Evolutionary conservation across 225 moss, liverwort and hornwort genomes (phyloP), one percentile per base, ranked within the genome.

Genomic region (Marchantia paleacea): DNA sequence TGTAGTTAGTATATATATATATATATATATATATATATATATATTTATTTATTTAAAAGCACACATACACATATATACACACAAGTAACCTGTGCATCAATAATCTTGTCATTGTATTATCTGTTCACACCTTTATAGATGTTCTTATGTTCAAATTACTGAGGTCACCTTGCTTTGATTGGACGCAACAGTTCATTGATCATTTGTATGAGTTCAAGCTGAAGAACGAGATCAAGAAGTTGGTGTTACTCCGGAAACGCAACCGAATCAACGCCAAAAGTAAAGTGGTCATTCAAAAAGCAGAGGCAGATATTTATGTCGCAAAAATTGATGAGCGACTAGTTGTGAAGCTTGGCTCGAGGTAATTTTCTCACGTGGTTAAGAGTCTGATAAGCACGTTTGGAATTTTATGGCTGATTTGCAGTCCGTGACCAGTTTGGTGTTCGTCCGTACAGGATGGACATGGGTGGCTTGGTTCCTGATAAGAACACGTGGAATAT

Each of bases 391-490:
- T 39, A 39, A 39, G 15, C n/a, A 22, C n/a, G n/a, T n/a, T 61
- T 61, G 61, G 61, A 7, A 18, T 61, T 61, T 61, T 16, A 16
- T 16, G 62, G 22, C n/a, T 62, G n/a, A n/a, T 62, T 62, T 24
- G 6, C 62, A 62, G 22, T 62, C 62, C 62, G 10, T 62, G 62
- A 62, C 62, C 24, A 62, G n/a, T 62, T 22, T 72, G 49, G n/a
- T 50, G 51, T 12, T 19, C 22, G 2, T 54, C 24, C 79, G 62
- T 77, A 79, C 87, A 94, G 93, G 79, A 90, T 89, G 84, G 92
- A 94, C 54, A 92, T 94, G 93, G 93, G 92, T 28, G 52, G 31
- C 7, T 83, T 90, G 49, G 68, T 91, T 69, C 93, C 93, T 7
- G 83, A 86, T 76, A 84, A 82, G 64, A 69, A 69, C 12, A 60